Conservation (phyloP, 2,329 filamentous ascomycete genomes). For the Gliomastix tumulicola region DNA sequence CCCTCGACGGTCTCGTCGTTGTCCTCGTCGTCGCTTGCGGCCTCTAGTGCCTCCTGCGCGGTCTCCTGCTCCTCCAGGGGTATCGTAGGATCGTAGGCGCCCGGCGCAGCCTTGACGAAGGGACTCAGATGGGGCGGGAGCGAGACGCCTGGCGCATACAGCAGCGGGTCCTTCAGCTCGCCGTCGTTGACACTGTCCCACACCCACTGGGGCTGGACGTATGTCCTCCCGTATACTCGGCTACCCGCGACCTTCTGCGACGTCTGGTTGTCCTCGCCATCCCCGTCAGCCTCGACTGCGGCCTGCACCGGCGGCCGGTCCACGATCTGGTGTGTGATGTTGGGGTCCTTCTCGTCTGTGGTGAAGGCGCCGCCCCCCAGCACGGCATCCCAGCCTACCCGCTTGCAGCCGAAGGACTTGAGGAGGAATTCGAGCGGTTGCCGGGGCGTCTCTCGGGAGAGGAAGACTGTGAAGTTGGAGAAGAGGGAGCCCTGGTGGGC, state of each 20-base stretch:
- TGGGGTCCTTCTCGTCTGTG: conserved; percentile 75
- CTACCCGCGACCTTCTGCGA: conserved; percentile 55
- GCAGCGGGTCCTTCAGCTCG: conserved; percentile 76
- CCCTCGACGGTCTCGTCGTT: conserved; percentile 37
- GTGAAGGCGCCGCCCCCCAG: conserved; percentile 91
- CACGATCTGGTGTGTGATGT: conserved; percentile 94
- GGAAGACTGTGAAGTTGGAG: conserved; percentile 80
- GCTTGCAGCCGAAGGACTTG: conserved; percentile 89
- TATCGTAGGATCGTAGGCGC: conserved; percentile 85
- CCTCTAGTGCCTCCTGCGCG: conserved; percentile 74
- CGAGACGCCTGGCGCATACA: conserved; percentile 84
- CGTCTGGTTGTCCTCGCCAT: conserved; percentile 55
- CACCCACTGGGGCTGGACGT: conserved; percentile 96
- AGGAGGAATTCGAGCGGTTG: conserved; percentile 89
- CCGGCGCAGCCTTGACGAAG: conserved; percentile 82
- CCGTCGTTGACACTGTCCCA: conserved; percentile 96
- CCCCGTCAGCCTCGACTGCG: conserved; percentile 40
- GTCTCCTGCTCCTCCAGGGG: conserved; percentile 82
- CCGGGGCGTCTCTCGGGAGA: conserved; percentile 88
- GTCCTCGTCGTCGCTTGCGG: conserved; percentile 49
- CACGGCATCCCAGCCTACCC: conserved; percentile 89
- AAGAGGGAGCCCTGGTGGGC: conserved; percentile 72
- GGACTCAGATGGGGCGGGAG: conserved; percentile 93
- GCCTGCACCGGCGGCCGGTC: conserved; percentile 75
- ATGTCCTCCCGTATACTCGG: conserved; percentile 83